These are phyloP conservation scores for Epichloe bromicola DNA, from an alignment of 2,329 filamentous ascomycete species.

Conservation along the genomic window DNA sequence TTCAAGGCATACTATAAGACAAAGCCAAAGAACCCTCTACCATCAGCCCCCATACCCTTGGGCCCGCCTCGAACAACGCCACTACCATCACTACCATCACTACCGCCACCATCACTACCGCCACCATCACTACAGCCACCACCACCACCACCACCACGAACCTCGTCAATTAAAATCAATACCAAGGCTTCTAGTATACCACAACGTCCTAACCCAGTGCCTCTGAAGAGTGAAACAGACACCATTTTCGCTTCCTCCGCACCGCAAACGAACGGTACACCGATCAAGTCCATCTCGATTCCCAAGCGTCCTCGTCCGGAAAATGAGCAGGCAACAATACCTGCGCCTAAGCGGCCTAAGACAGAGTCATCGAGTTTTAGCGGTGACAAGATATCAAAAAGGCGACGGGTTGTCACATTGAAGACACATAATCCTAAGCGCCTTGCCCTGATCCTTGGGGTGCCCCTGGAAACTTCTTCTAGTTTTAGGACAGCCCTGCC, in stretches of 20 bases:
- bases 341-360: constrained; percentile 27
- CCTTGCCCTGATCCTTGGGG: constrained; percentile 21
- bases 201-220: constrained; percentile 7
- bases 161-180: constrained; percentile 27
- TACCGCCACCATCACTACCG: too few relatives aligned
- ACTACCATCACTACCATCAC: constrained; percentile 3
- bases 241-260: constrained; percentile 4
- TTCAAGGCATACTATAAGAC: constrained; percentile 28
- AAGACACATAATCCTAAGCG: constrained; percentile 22
- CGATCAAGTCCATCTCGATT: constrained; percentile 10
- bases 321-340: constrained; percentile 19
- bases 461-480: constrained; percentile 10
- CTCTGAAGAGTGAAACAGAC: neutral
- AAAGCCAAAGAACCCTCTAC: constrained; percentile 18
- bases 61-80: constrained; percentile 18
- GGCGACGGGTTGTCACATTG: constrained; percentile 24
- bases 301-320: constrained; percentile 25
- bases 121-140: constrained; percentile 21
- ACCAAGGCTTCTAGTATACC: constrained; percentile 17
- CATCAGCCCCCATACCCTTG: constrained; percentile 12
- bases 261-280: constrained; percentile 1
- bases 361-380: constrained; percentile 11
- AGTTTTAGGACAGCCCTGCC: constrained; percentile 21
- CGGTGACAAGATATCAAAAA: constrained; percentile 14
- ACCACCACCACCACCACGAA: constrained; percentile 15